Base-by-base conservation (phyloP, 2,329 filamentous ascomycete species). In the Colletotrichum viniferum region DNA sequence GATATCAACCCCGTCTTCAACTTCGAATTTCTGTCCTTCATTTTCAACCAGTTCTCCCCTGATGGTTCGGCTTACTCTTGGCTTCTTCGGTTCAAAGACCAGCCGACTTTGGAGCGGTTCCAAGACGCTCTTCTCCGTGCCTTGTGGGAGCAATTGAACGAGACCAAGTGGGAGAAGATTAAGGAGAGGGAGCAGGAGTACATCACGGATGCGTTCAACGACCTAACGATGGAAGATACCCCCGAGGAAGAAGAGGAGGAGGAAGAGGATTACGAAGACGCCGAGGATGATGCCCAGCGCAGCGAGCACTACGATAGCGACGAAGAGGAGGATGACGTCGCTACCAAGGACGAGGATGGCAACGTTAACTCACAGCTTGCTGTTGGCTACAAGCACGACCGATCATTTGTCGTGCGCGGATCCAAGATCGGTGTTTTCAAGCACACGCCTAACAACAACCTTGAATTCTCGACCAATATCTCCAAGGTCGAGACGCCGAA, bases 371-470 rank as follows among this genome's bases (percentile, higher is more conserved):
- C 96, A 3, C 95, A 97, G 81, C 90, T 99, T 69, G 97, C 97
- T 14, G 97, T 99, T 67, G 97, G 97, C 71, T 98, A 98, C 87
- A 98, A 98, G 85, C 94, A 98, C 78, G 97, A 99, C 83, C 92
- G 97, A 75, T 98, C 97, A 0, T 99, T 98, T 80, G 97, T 99
- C 72, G 96, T 99, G 58, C 94, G 97, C 77, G 97, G 97, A 36
- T 97, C 96, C 80, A 98, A 98, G 90, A 99, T 99, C 83, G 97
- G 97, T 70, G 97, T 99, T 55, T 99, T 99, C 90, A 98, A 97
- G 84, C 97, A 99, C 82, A 98, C 96, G 0, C 89, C 93, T 1
- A 95, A 98, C 86, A 97, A 98, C 83, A 93, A 96, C 78, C 90
- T 99, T 18, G 95, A 98, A 83, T 99, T 98, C 84, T 95, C 95